phyloP scores from a whole-genome alignment of 2,329 filamentous ascomycete species.

The Camillea tinctor region DNA sequence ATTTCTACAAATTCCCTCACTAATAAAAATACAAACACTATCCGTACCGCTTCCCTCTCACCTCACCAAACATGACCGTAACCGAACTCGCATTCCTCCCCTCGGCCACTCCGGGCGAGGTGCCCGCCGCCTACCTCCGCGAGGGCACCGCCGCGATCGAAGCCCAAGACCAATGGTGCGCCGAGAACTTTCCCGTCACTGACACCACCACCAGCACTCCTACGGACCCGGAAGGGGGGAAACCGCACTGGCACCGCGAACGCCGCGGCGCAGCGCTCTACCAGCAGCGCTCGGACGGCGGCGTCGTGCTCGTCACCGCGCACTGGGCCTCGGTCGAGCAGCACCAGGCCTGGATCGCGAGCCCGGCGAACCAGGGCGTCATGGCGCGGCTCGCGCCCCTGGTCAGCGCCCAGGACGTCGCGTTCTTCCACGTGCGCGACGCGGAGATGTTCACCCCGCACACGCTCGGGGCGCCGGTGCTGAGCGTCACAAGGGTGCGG shows the following conservation, averaged over 20 bases:
- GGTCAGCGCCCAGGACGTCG: not conserved
- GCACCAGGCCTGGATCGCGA: slow-evolving; percentile 18
- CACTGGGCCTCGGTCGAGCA: slow-evolving; percentile 23
- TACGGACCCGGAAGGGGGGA: not conserved
- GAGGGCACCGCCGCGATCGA: slow-evolving; percentile 5
- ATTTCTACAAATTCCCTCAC: not conserved
- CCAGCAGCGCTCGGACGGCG: slow-evolving; percentile 14
- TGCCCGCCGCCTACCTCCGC: slow-evolving; percentile 11
- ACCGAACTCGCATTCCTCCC: slow-evolving; percentile 21
- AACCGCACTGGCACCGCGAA: slow-evolving; percentile 7
- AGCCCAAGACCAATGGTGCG: slow-evolving; percentile 16
- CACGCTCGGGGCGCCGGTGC: slow-evolving; percentile 2
- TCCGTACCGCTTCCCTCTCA: not conserved
- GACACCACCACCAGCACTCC: too few relatives aligned
- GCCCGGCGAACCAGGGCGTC: slow-evolving; percentile 10
- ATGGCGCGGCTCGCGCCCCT: slow-evolving; percentile 5
- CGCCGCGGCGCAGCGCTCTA: slow-evolving; percentile 21
- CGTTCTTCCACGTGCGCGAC: slow-evolving; percentile 12
- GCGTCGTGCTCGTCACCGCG: slow-evolving; percentile 17
- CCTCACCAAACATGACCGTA: slow-evolving; percentile 14
- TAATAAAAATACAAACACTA: not conserved
- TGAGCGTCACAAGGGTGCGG: slow-evolving; percentile 15
- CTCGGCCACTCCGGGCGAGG: slow-evolving; percentile 12
- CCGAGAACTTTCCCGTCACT: not conserved
- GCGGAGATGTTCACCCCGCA: slow-evolving; percentile 6